Evolutionary conservation across 768 basidiomycete species (phyloP), one percentile per base, ranked within the genome.

Genomic region (Amanita molliuscula): DNA sequence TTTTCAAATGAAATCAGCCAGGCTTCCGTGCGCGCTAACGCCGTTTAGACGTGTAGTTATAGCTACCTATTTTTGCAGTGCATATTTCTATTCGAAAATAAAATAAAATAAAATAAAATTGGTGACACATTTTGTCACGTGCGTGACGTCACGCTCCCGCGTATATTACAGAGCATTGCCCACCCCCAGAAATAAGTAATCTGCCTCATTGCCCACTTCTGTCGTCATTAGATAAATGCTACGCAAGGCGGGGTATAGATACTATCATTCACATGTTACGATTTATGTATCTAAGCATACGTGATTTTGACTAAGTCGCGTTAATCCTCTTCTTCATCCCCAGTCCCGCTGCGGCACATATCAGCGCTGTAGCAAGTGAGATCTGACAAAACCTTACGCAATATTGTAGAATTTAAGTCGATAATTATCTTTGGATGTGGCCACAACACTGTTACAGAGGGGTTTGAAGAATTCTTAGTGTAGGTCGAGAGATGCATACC

Each of bases 401-500:
- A 92, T 87, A 66, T 91, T 92, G 76, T 88, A 94, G 86, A 94
- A 95, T 58, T 85, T 80, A 57, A 99, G 83, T 62, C 93, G 83
- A 72, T 97, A 99, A 60, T 77, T 79, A 65, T 96, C 90, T 75
- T 97, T 96, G 48, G 82, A 77, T 26, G 91, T 84, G 36, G 96
- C 91, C 58, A 98, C 91, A 57, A 99, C 95, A 50, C 83, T 84
- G 26, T 33, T 46, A 7, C 29, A 50, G 48, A 10, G 44, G 26
- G 41, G 49, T 56, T 28, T 46, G 49, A 51, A 38, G 48, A 41
- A 15, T 55, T n/a, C 15, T 40, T 18, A n/a, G 41, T 18, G 8
- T 7, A 28, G 46, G 21, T 38, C 40, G 28, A 13, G 9, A 11
- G n/a, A 31, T 15, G 64, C 73, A 44, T 55, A 84, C 81, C 92